Conservation (phyloP, 805 yeast species). For the Saccharomyces paradoxus region DNA sequence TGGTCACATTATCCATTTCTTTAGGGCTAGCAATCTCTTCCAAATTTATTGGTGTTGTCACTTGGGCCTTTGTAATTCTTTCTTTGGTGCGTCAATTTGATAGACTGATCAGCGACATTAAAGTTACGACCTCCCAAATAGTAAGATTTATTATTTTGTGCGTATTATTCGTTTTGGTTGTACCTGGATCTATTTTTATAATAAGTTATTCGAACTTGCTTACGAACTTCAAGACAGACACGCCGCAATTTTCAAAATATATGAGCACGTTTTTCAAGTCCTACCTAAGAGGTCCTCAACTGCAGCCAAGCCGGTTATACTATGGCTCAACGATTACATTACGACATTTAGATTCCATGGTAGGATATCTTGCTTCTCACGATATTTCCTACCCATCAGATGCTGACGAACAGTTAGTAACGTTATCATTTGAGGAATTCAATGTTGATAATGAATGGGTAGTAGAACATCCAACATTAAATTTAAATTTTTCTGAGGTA, state of each 20-base stretch:
- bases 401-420: constrained; percentile 69
- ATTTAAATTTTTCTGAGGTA: constrained; percentile 23
- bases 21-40: constrained; percentile 53
- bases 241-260: constrained; percentile 26
- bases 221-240: constrained; percentile 10
- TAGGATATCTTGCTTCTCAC: constrained; percentile 79
- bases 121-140: constrained; percentile 34
- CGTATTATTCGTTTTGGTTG: constrained; percentile 35
- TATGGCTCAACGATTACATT: constrained; percentile 66
- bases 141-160: constrained; percentile 36
- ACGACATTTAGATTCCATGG: constrained; percentile 61
- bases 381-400: constrained; percentile 54
- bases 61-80: constrained; percentile 57
- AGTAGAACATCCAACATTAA: constrained; percentile 38
- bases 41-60: constrained; percentile 64
- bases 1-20: constrained; percentile 42
- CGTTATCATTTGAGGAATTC: constrained; percentile 53
- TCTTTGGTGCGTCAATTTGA: constrained; percentile 46
- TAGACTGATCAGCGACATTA: constrained; percentile 62
- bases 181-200: constrained; percentile 55
- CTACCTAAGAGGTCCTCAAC: constrained; percentile 37
- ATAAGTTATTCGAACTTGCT: constrained; percentile 48
- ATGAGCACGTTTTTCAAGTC: constrained; percentile 65
- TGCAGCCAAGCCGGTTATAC: constrained; percentile 52
- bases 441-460: constrained; percentile 68